Base-by-base conservation (phyloP, 495 filamentous ascomycete genomes). In the Elasticomyces elasticus region DNA sequence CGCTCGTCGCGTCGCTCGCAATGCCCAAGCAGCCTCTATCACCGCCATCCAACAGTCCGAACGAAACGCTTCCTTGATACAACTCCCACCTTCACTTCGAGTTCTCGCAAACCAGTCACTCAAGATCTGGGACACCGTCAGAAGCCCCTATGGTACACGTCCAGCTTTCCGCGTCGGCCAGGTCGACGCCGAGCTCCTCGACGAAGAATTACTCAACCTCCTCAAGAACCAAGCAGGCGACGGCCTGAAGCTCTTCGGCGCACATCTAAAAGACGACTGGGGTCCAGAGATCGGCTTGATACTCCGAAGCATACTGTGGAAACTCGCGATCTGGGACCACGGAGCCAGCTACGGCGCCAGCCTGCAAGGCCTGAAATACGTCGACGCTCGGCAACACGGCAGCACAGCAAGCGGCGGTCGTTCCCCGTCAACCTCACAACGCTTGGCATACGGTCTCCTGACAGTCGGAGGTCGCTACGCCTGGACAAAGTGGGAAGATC, bases 251-350 rank as follows among this genome's bases (percentile, higher is more conserved):
- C 94, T 91, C 62, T 86, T 86, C 47, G 85, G 85, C 35, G 81
- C 84, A 64, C 76, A 82, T 66, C 56, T 85, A 43, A 70, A 77
- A 43, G 87, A 94, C 62, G 86, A 94, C 46, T 95, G 85, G 84
- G 83, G 83, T 3, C 74, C 87, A 40, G 92, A 97, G 69, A 90
- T 97, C 41, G 74, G 83, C 49, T 73, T 95, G 20, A 75, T 72
- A 0, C 74, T 99, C 50, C 79, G 94, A 12, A 79, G 82, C 6
- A 73, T 89, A 1, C 73, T 99, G 15, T 99, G 94, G 74, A 97
- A 97, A 67, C 77, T 99, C 55, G 85, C 85, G 1, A 86, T 97
- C 47, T 99, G 92, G 92, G 90, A 97, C 66, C 86, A 95, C 66
- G 77, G 95, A 70, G 85, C 94, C 19, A 90, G 86, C 0, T 99